phyloP scores from a whole-genome alignment of 2,329 filamentous ascomycete genomes.

The Paraphoma sp. region DNA sequence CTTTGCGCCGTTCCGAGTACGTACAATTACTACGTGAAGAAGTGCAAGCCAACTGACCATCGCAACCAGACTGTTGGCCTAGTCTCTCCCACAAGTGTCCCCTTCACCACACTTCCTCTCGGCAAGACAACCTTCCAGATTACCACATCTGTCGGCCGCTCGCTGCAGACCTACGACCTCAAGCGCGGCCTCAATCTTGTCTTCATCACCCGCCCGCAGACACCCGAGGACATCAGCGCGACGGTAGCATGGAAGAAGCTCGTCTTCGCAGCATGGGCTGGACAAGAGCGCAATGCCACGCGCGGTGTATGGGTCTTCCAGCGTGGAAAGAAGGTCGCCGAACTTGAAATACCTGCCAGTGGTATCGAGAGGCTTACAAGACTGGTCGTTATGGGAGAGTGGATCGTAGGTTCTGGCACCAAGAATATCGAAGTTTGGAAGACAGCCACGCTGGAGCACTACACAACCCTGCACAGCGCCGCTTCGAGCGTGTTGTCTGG shows the following conservation, averaged over 20 bases:
- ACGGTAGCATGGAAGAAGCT: slow-evolving; percentile 86
- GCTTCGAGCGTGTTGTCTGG: slow-evolving; percentile 75
- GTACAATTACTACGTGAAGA: slow-evolving; percentile 29
- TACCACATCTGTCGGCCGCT: slow-evolving; percentile 89
- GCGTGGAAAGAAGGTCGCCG: slow-evolving; percentile 81
- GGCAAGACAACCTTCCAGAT: slow-evolving; percentile 97
- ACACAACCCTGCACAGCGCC: slow-evolving; percentile 75
- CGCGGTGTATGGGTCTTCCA: slow-evolving; percentile 91
- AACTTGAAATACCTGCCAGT: slow-evolving; percentile 72
- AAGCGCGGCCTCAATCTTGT: slow-evolving; percentile 88
- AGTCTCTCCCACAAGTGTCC: slow-evolving; percentile 87
- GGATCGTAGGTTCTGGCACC: slow-evolving; percentile 81
- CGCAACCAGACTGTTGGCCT: slow-evolving; percentile 80
- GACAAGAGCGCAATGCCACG: slow-evolving; percentile 56
- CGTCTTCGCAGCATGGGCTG: slow-evolving; percentile 89
- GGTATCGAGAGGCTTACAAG: slow-evolving; percentile 75
- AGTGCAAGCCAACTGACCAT: no score
- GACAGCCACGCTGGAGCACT: slow-evolving; percentile 80
- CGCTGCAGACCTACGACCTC: slow-evolving; percentile 94
- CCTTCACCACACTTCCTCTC: slow-evolving; percentile 86
- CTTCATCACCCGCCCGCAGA: slow-evolving; percentile 91
- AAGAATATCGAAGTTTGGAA: slow-evolving; percentile 91
- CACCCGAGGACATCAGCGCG: slow-evolving; percentile 83
- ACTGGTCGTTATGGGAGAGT: slow-evolving; percentile 84
- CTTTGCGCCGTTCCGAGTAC: slow-evolving; percentile 91